A percentile compares a stretch with the other conserved stretches of the same genome.
phyloP scores from a whole-genome alignment of 2,329 filamentous ascomycete genomes.

The Drechslerella dactyloides region DNA sequence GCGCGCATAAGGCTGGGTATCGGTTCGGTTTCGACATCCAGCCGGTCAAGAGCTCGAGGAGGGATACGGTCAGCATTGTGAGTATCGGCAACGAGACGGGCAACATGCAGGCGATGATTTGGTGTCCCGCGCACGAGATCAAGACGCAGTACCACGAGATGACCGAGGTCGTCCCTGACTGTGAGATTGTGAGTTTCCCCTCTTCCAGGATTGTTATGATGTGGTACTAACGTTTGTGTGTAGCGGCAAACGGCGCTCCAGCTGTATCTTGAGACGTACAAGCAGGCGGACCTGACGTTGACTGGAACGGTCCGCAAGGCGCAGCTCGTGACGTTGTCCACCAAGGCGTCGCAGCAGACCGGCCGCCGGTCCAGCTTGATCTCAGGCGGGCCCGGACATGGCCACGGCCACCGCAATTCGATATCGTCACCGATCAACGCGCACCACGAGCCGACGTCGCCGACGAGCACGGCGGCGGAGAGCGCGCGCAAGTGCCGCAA shows the following conservation, averaged over 20 bases:
- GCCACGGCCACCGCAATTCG: conserved; percentile 54
- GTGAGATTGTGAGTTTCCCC: conserved; percentile 59
- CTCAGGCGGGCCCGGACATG: conserved; percentile 54
- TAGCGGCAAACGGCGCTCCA: conserved; percentile 74
- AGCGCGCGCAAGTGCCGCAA: conserved; percentile 56
- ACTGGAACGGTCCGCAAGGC: conserved; percentile 94
- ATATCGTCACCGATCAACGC: conserved; percentile 40
- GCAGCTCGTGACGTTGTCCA: conserved; percentile 72
- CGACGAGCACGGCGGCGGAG: conserved; percentile 53
- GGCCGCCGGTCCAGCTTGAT: conserved; percentile 55
- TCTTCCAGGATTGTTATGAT: not conserved
- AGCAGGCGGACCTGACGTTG: conserved; percentile 87
- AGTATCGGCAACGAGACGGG: conserved; percentile 81
- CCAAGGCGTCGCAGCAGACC: conserved; percentile 62
- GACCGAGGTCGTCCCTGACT: conserved; percentile 74
- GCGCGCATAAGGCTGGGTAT: conserved; percentile 83
- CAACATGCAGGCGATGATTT: conserved; percentile 81
- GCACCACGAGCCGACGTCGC: conserved; percentile 43
- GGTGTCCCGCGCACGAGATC: conserved; percentile 86
- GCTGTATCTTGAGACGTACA: conserved; percentile 85
- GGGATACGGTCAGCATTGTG: conserved; percentile 79
- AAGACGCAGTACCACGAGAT: conserved; percentile 79
- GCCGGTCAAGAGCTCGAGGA: conserved; percentile 84
- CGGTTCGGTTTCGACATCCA: conserved; percentile 87
- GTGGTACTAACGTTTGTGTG: conserved; percentile 16